Evolutionary conservation across 345 rosid species (phyloP), one percentile per base, ranked within the genome.

Genomic region (Salix koriyanagi): DNA sequence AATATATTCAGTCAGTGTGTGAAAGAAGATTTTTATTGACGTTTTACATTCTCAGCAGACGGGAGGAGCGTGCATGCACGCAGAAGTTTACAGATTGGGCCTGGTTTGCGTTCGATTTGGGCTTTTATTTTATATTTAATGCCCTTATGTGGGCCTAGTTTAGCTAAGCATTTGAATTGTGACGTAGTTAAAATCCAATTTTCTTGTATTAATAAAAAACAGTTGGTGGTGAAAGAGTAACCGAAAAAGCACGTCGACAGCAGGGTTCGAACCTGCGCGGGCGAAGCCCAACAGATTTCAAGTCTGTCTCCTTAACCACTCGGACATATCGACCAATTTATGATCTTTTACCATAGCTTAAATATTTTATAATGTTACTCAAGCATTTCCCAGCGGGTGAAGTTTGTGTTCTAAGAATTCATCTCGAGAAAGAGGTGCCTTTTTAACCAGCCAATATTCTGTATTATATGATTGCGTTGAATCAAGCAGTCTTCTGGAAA

Each of bases 221-320:
- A 2, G 13, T 12, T 10, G 44, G 14, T 42, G 46, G 46, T 2
- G 46, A 4, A 0, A 42, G 14, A 42, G 46, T 36, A 36, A 5
- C 37, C n/a, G n/a, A 0, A 36, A 11, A 41, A 2, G 2, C 21
- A 1, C 70, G 70, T 67, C 97, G 91, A 91, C 93, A 91, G 96
- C 92, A 91, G 98, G 96, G 91, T 92, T 96, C 98, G 97, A 93
- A 92, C 97, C 97, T 91, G 96, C 96, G 97, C 98, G 88, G 96
- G 97, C 93, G 86, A 4, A 83, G 94, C 97, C 99, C 95, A 93
- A 88, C 90, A 90, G 97, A 93, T 91, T 93, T 93, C 97, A 94
- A 92, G 91, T 96, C 96, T 90, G 90, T 91, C 96, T 92, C 96
- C 98, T 96, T 93, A 89, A 91, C 96, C 98, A 91, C 97, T 92